Percentiles rank a stretch among this genome's conserved stretches.
Evolutionary conservation across 352 stramenopile species (phyloP).

Genomic region (Saprolegnia diclina): DNA sequence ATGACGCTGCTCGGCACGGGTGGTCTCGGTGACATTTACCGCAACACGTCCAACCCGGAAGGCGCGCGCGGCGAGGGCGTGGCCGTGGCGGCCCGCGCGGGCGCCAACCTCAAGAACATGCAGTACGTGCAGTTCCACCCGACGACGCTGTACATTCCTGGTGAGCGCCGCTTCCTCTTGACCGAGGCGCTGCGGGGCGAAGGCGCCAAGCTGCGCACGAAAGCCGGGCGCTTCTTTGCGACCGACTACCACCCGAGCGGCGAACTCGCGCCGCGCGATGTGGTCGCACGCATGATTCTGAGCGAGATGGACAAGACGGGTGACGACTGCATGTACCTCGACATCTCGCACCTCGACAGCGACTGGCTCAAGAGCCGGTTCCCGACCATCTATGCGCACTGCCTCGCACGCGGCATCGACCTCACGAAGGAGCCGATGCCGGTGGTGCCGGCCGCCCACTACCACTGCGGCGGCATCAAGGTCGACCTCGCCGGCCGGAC

Average conservation of each 20-base stretch:
- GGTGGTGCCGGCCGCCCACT: slow-evolving; percentile 90
- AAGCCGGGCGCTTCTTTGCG: slow-evolving; percentile 71
- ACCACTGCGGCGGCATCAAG: slow-evolving; percentile 90
- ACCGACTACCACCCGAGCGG: slow-evolving; percentile 89
- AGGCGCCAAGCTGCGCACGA: slow-evolving; percentile 86
- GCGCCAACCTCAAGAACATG: slow-evolving; percentile 82
- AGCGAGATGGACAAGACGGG: slow-evolving; percentile 82
- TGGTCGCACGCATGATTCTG: slow-evolving; percentile 90
- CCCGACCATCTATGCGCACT: slow-evolving; percentile 83
- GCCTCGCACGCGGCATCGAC: slow-evolving; percentile 76
- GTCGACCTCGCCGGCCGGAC: slow-evolving; percentile 86
- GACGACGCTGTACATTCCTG: slow-evolving; percentile 89
- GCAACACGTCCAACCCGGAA: slow-evolving; percentile 92
- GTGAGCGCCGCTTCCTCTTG: slow-evolving; percentile 87
- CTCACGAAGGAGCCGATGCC: slow-evolving; percentile 87
- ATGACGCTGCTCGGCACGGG: slow-evolving; percentile 91
- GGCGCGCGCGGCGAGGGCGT: slow-evolving; percentile 67
- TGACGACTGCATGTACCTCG: slow-evolving; percentile 85
- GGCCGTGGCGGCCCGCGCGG: slow-evolving; percentile 70
- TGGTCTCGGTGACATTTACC: slow-evolving; percentile 91
- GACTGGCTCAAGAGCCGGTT: slow-evolving; percentile 85
- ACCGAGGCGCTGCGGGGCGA: slow-evolving; percentile 91
- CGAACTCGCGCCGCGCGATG: slow-evolving; percentile 90
- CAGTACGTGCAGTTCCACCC: slow-evolving; percentile 97
- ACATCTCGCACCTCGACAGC: slow-evolving; percentile 87